A percentile compares a stretch with the other conserved stretches of the same genome.
These are phyloP conservation scores for Termitomyces sp. DNA, from an alignment of 768 basidiomycete genomes.

Conservation along the genomic window DNA sequence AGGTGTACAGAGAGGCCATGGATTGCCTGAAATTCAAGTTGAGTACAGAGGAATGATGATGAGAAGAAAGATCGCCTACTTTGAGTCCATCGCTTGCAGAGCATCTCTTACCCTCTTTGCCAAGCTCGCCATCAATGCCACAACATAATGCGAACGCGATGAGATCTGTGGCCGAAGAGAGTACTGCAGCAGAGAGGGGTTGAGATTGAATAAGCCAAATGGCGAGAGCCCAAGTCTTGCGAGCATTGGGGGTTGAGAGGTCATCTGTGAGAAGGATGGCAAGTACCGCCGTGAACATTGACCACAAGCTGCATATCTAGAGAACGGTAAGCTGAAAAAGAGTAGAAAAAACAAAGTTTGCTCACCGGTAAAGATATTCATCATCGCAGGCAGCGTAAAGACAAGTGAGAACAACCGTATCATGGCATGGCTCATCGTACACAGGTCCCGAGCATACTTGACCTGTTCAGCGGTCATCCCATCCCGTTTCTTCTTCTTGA, in stretches of 20 bases:
- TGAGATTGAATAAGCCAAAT: conserved; percentile 74
- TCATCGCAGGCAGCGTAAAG: conserved; percentile 57
- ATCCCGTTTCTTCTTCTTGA: conserved; percentile 48
- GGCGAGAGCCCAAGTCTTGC: conserved; percentile 80
- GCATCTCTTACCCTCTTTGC: conserved; percentile 88
- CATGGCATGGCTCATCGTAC: conserved; percentile 66
- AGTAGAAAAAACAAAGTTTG: conserved; percentile 13
- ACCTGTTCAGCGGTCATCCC: conserved; percentile 78
- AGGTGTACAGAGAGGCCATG: conserved; percentile 64
- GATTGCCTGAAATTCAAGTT: conserved; percentile 48
- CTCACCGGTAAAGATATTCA: conserved; percentile 59
- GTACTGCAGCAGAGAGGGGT: conserved; percentile 58
- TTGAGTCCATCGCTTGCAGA: conserved; percentile 75
- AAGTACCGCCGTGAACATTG: conserved; percentile 59
- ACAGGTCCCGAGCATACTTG: conserved; percentile 77
- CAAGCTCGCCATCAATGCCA: conserved; percentile 79
- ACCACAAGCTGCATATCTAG: conserved; percentile 55
- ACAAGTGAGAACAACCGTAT: conserved; percentile 60
- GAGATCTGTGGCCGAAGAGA: conserved; percentile 58
- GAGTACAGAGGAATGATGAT: conserved; percentile 2
- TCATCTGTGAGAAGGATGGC: conserved; percentile 67
- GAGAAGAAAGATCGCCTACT: conserved; percentile 33
- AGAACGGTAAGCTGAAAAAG: conserved; percentile 1
- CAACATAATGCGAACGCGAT: conserved; percentile 71
- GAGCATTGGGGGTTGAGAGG: conserved; percentile 76